Evolutionary conservation across 345 rosid genomes (phyloP).

Genomic region (Dipteronia sinensis): DNA sequence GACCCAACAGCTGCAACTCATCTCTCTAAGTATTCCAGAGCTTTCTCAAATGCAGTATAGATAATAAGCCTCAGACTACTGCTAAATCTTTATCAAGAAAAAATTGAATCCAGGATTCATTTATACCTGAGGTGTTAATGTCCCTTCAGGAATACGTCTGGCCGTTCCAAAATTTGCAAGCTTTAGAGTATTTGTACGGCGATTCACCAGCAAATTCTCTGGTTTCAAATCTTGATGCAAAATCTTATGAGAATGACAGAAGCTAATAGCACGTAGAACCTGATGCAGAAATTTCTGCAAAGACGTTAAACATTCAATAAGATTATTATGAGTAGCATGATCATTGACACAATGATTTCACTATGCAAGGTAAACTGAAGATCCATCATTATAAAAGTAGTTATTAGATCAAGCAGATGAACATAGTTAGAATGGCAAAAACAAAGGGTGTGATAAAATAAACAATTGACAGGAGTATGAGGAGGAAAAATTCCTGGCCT

Average conservation of each 20-base stretch:
- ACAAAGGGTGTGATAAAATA: no score
- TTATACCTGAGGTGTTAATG: conserved; percentile 90
- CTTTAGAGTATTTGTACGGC: conserved; percentile 80
- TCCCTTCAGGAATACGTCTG: conserved; percentile 93
- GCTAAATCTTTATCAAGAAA: background rate
- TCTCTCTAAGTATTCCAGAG: no score
- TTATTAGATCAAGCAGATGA: no score
- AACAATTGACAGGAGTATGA: no score
- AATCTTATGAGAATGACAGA: conserved; percentile 97
- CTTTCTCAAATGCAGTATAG: no score
- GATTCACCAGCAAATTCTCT: conserved; percentile 90
- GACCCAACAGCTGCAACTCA: no score
- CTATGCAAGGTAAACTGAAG: background rate
- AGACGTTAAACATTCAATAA: conserved; percentile 4
- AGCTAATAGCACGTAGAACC: conserved; percentile 91
- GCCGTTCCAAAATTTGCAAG: conserved; percentile 99
- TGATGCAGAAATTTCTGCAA: conserved; percentile 86
- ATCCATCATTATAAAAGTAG: no score
- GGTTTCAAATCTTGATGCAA: conserved; percentile 98
- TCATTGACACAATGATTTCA: conserved; percentile 2
- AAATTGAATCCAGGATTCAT: background rate
- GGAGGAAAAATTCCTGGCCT: no score
- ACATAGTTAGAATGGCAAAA: no score
- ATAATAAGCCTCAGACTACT: no score
- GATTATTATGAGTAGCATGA: conserved; percentile 11